These are phyloP conservation scores for Candida insectalens DNA, from an alignment of 805 yeast genomes.

Conservation along the genomic window DNA sequence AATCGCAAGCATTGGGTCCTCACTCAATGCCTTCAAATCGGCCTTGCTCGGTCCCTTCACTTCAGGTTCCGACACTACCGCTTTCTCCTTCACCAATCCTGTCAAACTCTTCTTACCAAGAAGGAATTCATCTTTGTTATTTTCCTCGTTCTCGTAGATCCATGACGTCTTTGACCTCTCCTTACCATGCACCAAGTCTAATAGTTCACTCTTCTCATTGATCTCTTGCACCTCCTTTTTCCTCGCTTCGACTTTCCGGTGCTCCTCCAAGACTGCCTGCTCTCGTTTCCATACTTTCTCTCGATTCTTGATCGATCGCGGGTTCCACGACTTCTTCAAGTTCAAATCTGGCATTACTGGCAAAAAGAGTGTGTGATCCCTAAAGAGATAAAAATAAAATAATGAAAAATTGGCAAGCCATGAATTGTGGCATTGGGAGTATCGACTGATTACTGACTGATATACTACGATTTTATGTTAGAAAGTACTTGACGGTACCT, in stretches of 20 bases:
- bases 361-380: not conserved
- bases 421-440: too few species aligned
- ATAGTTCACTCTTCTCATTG: conserved; percentile 47
- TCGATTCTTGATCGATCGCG: conserved; percentile 76
- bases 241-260: conserved; percentile 51
- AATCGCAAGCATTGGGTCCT: conserved; percentile 45
- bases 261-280: conserved; percentile 66
- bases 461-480: too few species aligned
- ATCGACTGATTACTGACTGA: too few species aligned
- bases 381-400: not conserved
- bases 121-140: conserved; percentile 31
- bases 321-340: conserved; percentile 94
- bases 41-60: conserved; percentile 2
- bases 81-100: conserved; percentile 7
- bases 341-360: conserved; percentile 60
- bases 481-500: too few species aligned
- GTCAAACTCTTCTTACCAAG: conserved; percentile 42
- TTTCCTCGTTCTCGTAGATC: conserved; percentile 63
- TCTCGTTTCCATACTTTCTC: conserved; percentile 79
- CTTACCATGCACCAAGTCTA: conserved; percentile 29
- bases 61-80: conserved; percentile 13
- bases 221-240: conserved; percentile 56
- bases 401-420: not conserved
- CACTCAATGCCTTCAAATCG: conserved; percentile 13
- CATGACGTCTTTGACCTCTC: conserved; percentile 50